These are phyloP conservation scores for Debaryomyces udenii DNA, from an alignment of 1,139 yeast species.

Conservation along the genomic window DNA sequence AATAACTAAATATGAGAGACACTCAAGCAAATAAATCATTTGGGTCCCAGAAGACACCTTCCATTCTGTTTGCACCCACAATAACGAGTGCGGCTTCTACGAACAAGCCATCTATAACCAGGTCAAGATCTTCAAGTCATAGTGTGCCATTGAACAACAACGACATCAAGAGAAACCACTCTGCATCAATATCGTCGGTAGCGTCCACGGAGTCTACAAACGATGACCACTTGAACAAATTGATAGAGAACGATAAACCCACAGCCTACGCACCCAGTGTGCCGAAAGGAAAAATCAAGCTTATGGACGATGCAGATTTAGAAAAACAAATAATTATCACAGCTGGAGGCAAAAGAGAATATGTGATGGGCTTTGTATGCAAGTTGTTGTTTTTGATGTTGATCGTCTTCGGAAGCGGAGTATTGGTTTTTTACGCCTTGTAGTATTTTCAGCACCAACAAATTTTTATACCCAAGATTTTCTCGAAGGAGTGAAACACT, in stretches of 20 bases:
- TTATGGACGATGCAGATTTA: conserved; percentile 35
- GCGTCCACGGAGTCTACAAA: conserved; percentile 8
- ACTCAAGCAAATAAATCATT: background rate
- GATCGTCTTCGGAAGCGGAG: conserved; percentile 38
- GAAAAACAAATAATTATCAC: conserved; percentile 43
- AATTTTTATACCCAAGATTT: background rate
- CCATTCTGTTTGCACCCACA: conserved; percentile 6
- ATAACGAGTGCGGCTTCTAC: background rate
- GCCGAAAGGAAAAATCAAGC: conserved; percentile 19
- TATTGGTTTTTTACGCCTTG: conserved; percentile 43
- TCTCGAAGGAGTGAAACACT: background rate
- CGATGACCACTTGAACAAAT: conserved; percentile 3
- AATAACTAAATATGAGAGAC: background rate
- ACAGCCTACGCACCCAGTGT: background rate
- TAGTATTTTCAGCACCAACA: conserved; percentile 13
- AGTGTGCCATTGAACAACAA: background rate
- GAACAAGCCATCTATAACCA: conserved; percentile 6
- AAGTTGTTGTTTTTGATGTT: conserved; percentile 33
- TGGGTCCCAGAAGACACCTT: conserved; percentile 6
- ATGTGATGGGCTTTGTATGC: conserved; percentile 35
- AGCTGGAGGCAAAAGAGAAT: conserved; percentile 43
- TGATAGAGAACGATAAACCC: conserved; percentile 5
- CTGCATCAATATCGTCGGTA: conserved; percentile 19
- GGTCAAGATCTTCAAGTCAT: conserved; percentile 12
- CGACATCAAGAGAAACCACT: conserved; percentile 18